These are phyloP conservation scores for Galeopsis tetrahit DNA, from an alignment of 257 asterid species.

Conservation along the genomic window DNA sequence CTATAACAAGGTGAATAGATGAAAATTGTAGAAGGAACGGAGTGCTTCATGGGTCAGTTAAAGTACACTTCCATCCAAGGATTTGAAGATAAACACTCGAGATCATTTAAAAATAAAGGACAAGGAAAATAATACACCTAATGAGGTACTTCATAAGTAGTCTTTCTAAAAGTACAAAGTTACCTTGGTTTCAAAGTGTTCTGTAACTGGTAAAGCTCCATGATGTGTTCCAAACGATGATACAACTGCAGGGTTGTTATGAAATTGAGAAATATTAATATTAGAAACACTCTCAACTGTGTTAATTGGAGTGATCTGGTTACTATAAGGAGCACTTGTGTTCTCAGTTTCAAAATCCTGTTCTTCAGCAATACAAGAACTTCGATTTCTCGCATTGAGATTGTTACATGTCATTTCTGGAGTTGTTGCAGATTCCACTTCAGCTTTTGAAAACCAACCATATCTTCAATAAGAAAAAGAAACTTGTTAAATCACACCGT, in stretches of 20 bases:
- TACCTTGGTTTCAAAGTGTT: conserved; percentile 56
- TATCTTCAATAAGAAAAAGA: conserved; percentile 12
- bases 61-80: too few species aligned
- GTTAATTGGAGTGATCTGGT: conserved; percentile 33
- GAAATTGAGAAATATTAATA: conserved; percentile 33
- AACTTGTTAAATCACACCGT: conserved; percentile 21
- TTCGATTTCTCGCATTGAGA: conserved; percentile 36
- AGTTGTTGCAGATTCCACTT: conserved; percentile 27
- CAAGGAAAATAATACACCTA: too few species aligned
- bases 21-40: too few species aligned
- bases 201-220: conserved; percentile 35
- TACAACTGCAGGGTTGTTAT: conserved; percentile 32
- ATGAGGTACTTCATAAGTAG: too few species aligned
- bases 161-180: not conserved
- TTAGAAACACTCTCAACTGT: conserved; percentile 35
- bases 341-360: conserved; percentile 38
- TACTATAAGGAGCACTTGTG: conserved; percentile 32
- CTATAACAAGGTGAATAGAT: too few species aligned
- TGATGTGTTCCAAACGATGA: conserved; percentile 38
- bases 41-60: too few species aligned
- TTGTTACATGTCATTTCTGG: conserved; percentile 40
- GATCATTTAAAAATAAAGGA: too few species aligned
- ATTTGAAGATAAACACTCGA: too few species aligned
- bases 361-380: conserved; percentile 35
- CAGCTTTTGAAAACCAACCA: conserved; percentile 33